phyloP scores from a whole-genome alignment of 352 stramenopile species.

The Globisporangium radiosum region DNA sequence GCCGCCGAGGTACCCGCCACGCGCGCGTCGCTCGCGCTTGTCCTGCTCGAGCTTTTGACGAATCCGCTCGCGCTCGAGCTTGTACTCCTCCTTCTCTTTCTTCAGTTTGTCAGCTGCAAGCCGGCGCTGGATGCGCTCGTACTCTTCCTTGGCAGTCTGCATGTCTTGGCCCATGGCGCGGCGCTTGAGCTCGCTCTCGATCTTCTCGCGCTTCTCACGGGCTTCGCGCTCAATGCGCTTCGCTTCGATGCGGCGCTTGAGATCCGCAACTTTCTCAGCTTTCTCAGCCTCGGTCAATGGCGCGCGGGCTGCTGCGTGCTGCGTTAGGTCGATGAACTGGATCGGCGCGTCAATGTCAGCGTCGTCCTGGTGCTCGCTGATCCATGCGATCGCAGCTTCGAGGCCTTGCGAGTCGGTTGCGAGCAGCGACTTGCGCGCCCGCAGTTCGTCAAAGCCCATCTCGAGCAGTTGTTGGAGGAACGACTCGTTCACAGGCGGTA shows the following conservation, averaged over 20 bases:
- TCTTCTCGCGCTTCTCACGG: constrained; percentile 67
- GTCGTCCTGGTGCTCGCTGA: constrained; percentile 87
- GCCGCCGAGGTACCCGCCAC: constrained; percentile 73
- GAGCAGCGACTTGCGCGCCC: constrained; percentile 75
- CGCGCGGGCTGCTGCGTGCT: constrained; percentile 19
- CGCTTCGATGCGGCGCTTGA: constrained; percentile 75
- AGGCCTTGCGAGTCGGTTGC: constrained; percentile 68
- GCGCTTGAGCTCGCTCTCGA: constrained; percentile 66
- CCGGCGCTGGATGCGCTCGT: constrained; percentile 73
- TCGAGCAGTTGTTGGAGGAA: constrained; percentile 66
- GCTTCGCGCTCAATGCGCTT: constrained; percentile 75
- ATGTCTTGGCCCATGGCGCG: constrained; percentile 73
- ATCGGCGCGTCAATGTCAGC: constrained; percentile 87
- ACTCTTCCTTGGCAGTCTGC: constrained; percentile 71
- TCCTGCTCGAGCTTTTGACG: constrained; percentile 88
- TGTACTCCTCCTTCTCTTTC: constrained; percentile 86
- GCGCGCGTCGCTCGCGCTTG: constrained; percentile 84
- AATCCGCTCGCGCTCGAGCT: constrained; percentile 85
- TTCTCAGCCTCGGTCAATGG: constrained; percentile 86
- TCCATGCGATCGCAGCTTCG: constrained; percentile 82
- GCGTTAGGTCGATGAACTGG: constrained; percentile 69
- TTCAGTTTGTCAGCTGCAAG: constrained; percentile 78
- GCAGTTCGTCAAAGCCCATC: constrained; percentile 84
- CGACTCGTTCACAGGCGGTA: constrained; percentile 59
- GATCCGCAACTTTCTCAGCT: constrained; percentile 70